phyloP scores from a whole-genome alignment of 2,329 filamentous ascomycete species.

The Colletotrichum tropicicola region DNA sequence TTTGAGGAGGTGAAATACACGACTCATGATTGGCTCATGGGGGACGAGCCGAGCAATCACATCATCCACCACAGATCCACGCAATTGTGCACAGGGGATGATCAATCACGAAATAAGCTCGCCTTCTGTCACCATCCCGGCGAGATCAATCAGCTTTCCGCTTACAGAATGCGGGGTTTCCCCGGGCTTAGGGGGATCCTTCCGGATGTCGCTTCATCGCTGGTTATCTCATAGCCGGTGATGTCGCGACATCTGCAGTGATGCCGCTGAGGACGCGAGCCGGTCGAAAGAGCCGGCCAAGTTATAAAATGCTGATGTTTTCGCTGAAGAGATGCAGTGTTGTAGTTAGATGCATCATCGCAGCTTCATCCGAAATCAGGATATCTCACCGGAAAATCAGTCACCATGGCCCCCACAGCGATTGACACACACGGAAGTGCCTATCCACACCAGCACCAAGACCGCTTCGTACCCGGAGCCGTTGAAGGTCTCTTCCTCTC shows the following conservation, averaged over 20 bases:
- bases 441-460: slow-evolving; percentile 21
- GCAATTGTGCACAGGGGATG: slow-evolving; percentile 8
- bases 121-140: slow-evolving; percentile 14
- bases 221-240: not conserved
- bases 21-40: not conserved
- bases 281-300: not conserved
- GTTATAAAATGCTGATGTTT: slow-evolving; percentile 8
- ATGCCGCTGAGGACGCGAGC: not conserved
- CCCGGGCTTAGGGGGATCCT: not conserved
- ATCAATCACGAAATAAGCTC: slow-evolving; percentile 29
- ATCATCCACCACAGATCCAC: slow-evolving; percentile 23
- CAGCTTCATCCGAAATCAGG: no score
- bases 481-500: slow-evolving; percentile 44
- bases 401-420: slow-evolving; percentile 28
- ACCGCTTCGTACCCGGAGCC: slow-evolving; percentile 29
- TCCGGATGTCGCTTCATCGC: slow-evolving; percentile 15
- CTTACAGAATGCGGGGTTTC: not conserved
- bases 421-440: slow-evolving; percentile 24
- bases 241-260: not conserved
- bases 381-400: not conserved
- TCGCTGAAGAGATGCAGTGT: not conserved
- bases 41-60: not conserved
- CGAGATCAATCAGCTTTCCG: not conserved
- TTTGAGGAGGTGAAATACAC: not conserved
- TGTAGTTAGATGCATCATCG: not conserved